Base-by-base conservation (phyloP, 75 land plant species). In the Cunninghamia lanceolata region DNA sequence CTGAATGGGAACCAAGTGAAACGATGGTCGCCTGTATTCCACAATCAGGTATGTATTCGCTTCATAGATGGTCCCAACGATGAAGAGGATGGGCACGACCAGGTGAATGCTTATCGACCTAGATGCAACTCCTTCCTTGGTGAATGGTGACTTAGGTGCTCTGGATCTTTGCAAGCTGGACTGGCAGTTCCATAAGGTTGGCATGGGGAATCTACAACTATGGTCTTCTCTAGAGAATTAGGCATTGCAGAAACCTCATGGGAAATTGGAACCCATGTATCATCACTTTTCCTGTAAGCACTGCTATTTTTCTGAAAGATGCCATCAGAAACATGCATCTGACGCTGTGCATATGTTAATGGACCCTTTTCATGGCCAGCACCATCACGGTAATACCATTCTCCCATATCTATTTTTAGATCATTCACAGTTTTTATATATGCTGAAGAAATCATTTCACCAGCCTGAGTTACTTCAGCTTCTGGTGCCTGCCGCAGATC, bases 301-400 rank as follows among this genome's bases (percentile, higher is more conserved):
- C 99, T 95, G 84, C 88, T 94, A 59, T 88, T 74, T 54, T 90
- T 88, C 83, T 85, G 86, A 43, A 98, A 90, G 42, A 14, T 63
- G 14, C 94, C 96, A 82, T 91, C 91, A 59, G 90, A 89, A 7
- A 90, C 96, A 71, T 92, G 85, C 36, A 38, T 83, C 85, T 91
- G 95, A 63, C 96, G 89, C 86, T 95, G 91, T 36, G 89, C 63
- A 70, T 87, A 90, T 80, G 94, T 77, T 7, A 75, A 92, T 35
- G 99, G 99, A 66, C 99, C 99, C 82, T 77, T 87, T 85, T 98
- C 99, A 85, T 90, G 94, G 43, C 99, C 99, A 86, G 91, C 88
- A 73, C 97, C 99, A 92, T 96, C 96, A 79, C 89, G 89, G 82
- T 92, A 98, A 84, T 90, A 95, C 99, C 99, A 97, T 14, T 93